These are phyloP conservation scores for Daedaleopsis nitida DNA, from an alignment of 768 basidiomycete genomes.

Conservation along the genomic window DNA sequence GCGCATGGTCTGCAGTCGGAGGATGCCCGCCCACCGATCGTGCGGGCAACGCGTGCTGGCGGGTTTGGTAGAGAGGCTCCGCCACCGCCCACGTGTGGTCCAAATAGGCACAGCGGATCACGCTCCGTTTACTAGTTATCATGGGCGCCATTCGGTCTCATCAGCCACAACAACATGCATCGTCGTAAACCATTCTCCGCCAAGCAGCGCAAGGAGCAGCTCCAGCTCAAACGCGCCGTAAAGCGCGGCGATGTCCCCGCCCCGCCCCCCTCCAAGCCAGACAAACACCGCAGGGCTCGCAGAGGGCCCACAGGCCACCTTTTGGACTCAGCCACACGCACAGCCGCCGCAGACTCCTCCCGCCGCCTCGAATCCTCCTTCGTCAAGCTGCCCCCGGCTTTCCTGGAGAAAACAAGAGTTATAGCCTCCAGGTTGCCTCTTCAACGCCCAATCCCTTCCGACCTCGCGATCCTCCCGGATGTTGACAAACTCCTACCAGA, in stretches of 20 bases:
- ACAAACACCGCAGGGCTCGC: slow-evolving; percentile 28
- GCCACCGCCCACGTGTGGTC: too few species aligned
- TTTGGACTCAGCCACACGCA: slow-evolving; percentile 2
- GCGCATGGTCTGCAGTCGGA: too few species aligned
- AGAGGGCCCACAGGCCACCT: slow-evolving; percentile 13
- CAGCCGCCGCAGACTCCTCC: slow-evolving; percentile 41
- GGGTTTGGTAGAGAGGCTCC: too few species aligned
- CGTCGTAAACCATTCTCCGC: slow-evolving; percentile 53
- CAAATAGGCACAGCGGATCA: not conserved
- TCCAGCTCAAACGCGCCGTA: slow-evolving; percentile 78
- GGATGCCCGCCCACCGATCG: too few species aligned
- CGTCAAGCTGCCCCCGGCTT: slow-evolving; percentile 56
- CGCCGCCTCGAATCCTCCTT: slow-evolving; percentile 72
- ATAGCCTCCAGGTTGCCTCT: slow-evolving; percentile 58
- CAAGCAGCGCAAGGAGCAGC: slow-evolving; percentile 70
- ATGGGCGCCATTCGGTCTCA: not conserved
- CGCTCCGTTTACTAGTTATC: not conserved
- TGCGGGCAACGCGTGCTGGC: too few species aligned
- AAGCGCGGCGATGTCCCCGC: slow-evolving; percentile 71
- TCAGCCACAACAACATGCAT: slow-evolving; percentile 29
- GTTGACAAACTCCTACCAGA: not conserved
- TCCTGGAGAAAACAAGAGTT: slow-evolving; percentile 59
- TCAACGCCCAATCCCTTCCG: slow-evolving; percentile 54
- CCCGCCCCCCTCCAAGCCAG: slow-evolving; percentile 37
- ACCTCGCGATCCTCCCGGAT: slow-evolving; percentile 40